phyloP scores from a whole-genome alignment of 768 basidiomycete species.

The Boletus speciosus region DNA sequence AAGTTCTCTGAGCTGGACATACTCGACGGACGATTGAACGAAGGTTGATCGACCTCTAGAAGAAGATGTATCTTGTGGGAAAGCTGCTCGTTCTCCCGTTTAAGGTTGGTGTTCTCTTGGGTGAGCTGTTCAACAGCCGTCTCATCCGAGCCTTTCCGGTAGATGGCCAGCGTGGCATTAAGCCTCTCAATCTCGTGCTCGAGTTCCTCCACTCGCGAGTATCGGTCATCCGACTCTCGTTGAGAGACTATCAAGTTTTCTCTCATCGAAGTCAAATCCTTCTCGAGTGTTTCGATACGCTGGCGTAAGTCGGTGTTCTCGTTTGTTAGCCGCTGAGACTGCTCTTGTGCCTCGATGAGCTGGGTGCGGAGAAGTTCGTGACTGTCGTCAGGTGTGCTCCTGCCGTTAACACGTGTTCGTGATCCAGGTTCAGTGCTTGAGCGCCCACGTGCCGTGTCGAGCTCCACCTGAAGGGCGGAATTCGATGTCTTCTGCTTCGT shows the following conservation, averaged over 20 bases:
- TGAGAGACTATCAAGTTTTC: slow-evolving; percentile 69
- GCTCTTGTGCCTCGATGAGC: slow-evolving; percentile 74
- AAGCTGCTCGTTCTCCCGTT: slow-evolving; percentile 83
- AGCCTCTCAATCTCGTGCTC: slow-evolving; percentile 78
- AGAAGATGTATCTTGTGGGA: slow-evolving; percentile 89
- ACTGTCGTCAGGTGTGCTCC: slow-evolving; percentile 74
- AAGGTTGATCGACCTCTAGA: slow-evolving; percentile 79
- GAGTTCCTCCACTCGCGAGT: slow-evolving; percentile 72
- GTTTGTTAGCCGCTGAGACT: slow-evolving; percentile 61
- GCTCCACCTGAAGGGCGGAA: slow-evolving; percentile 75
- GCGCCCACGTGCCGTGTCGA: slow-evolving; percentile 66
- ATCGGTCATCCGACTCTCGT: slow-evolving; percentile 75
- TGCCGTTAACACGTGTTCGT: slow-evolving; percentile 63
- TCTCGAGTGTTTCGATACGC: slow-evolving; percentile 71
- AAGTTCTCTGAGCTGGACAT: slow-evolving; percentile 84
- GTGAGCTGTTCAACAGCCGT: slow-evolving; percentile 77
- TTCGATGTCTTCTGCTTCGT: slow-evolving; percentile 86
- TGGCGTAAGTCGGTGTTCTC: slow-evolving; percentile 77
- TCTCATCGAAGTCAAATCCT: slow-evolving; percentile 67
- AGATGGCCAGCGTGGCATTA: slow-evolving; percentile 65
- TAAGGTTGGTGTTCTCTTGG: slow-evolving; percentile 73
- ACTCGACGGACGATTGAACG: slow-evolving; percentile 67
- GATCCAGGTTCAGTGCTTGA: slow-evolving; percentile 51
- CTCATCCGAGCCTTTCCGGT: slow-evolving; percentile 75
- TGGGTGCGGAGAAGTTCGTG: slow-evolving; percentile 64